A percentile compares a stretch with the other conserved stretches of the same genome.
These are phyloP conservation scores for Aspergillus felis DNA, from an alignment of 2,329 filamentous ascomycete genomes.

Conservation along the genomic window DNA sequence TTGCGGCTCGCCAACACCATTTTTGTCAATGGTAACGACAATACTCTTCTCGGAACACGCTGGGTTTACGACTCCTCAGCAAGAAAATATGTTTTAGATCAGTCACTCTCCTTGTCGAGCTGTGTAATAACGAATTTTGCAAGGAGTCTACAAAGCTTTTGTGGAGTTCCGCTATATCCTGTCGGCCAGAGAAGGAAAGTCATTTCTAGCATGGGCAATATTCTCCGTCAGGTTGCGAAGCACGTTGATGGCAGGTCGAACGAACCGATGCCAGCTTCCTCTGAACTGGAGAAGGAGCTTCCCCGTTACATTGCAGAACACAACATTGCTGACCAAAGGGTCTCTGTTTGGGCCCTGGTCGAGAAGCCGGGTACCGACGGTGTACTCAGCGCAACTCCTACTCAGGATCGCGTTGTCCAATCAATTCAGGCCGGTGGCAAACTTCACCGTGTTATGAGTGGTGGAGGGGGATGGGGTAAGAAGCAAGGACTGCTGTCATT, in stretches of 20 bases:
- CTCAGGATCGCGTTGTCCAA: conserved; percentile 20
- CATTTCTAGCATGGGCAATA: conserved; percentile 42
- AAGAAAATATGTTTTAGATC: conserved; percentile 21
- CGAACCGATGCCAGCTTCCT: conserved; percentile 36
- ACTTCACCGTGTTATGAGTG: conserved; percentile 41
- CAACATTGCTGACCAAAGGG: conserved; percentile 32
- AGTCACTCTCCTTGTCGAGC: conserved; percentile 26
- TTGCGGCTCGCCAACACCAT: conserved; percentile 41
- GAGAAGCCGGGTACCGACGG: conserved; percentile 22
- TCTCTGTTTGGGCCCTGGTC: conserved; percentile 42
- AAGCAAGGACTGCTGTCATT: conserved; percentile 42
- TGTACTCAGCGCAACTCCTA: conserved; percentile 5
- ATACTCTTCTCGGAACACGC: conserved; percentile 35
- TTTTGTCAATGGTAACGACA: conserved; percentile 40
- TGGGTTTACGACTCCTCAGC: conserved; percentile 26
- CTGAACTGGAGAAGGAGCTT: conserved; percentile 39
- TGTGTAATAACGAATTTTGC: conserved; percentile 25
- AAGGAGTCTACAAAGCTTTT: conserved; percentile 12
- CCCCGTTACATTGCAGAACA: conserved; percentile 38
- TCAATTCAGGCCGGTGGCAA: conserved; percentile 32
- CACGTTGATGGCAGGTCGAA: conserved; percentile 23
- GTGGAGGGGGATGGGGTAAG: conserved; percentile 45
- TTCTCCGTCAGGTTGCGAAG: conserved; percentile 38
- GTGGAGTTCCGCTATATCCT: conserved; percentile 33
- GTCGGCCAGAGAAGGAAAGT: conserved; percentile 36